A percentile compares a stretch with the other conserved stretches of the same genome.
Evolutionary conservation across 495 filamentous ascomycete species (phyloP).

Genomic region (Aspergillus wentii): DNA sequence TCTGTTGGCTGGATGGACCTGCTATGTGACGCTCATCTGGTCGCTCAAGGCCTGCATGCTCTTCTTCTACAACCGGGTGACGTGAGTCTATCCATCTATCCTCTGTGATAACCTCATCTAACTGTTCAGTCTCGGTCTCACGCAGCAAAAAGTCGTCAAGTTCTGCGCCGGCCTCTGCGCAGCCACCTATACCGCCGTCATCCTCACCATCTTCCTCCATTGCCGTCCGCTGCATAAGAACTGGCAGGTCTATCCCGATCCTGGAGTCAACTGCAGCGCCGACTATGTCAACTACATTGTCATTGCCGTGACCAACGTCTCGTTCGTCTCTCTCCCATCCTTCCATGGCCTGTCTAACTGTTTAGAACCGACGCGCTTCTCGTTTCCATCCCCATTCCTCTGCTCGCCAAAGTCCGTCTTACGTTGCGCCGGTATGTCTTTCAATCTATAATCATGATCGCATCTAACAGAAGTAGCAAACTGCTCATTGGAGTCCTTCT

Average conservation of each 20-base stretch:
- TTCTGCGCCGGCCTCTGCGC: conserved; percentile 25
- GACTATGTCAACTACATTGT: conserved; percentile 14
- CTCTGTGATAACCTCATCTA: too few species aligned
- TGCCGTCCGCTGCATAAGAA: conserved; percentile 39
- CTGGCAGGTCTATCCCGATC: conserved; percentile 46
- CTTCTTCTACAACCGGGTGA: conserved; percentile 47
- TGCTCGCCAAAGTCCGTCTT: conserved; percentile 13
- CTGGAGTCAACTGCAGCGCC: conserved; percentile 26
- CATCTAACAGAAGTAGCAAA: conserved; percentile 5
- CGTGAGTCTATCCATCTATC: conserved; percentile 28
- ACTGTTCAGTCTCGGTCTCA: conserved; percentile 11
- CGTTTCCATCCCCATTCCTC: conserved; percentile 13
- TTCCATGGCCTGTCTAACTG: neutral
- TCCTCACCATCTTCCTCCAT: conserved; percentile 37
- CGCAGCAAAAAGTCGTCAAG: conserved; percentile 18
- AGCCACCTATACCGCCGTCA: conserved; percentile 36
- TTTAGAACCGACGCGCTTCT: conserved; percentile 16
- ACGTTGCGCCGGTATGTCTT: conserved; percentile 9
- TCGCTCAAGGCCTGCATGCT: conserved; percentile 45
- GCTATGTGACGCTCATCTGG: conserved; percentile 48
- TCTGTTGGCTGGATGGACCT: conserved; percentile 43
- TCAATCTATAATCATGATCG: neutral
- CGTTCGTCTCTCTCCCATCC: conserved; percentile 6
- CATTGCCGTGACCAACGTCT: conserved; percentile 12
- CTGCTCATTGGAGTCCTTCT: conserved; percentile 14